phyloP scores from a whole-genome alignment of 202 grass and related monocot species.

The Digitaria exilis region DNA sequence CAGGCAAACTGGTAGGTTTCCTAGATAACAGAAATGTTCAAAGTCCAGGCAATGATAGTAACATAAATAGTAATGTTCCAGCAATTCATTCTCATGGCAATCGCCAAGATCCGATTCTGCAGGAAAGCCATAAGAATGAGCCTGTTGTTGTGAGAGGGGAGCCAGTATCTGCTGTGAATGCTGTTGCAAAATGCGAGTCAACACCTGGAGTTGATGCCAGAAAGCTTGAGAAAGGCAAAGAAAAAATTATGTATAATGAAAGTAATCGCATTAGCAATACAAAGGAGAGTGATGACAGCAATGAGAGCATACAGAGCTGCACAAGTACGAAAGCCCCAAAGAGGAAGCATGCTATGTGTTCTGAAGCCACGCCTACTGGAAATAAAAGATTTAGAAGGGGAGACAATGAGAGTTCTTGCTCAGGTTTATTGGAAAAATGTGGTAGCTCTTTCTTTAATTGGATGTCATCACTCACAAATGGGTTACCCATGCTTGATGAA shows the following conservation, averaged over 20 bases:
- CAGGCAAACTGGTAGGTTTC: conserved; percentile 31
- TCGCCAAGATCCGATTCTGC: conserved; percentile 27
- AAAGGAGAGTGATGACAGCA: conserved; percentile 65
- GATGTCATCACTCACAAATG: conserved; percentile 85
- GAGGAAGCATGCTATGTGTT: conserved; percentile 52
- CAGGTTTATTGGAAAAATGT: conserved; percentile 52
- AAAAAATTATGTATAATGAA: conserved; percentile 61
- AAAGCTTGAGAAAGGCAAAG: conserved; percentile 71
- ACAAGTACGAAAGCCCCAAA: conserved; percentile 53
- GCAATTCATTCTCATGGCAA: conserved; percentile 6
- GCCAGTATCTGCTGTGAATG: conserved; percentile 36
- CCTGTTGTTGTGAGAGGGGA: conserved; percentile 29
- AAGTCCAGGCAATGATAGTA: neutral
- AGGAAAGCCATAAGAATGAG: conserved; percentile 35
- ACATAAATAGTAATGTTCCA: neutral
- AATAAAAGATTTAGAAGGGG: conserved; percentile 67
- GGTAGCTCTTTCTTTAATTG: conserved; percentile 86
- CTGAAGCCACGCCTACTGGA: conserved; percentile 35
- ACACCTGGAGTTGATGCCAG: conserved; percentile 18
- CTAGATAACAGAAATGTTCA: conserved; percentile 17
- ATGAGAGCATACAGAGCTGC: conserved; percentile 86
- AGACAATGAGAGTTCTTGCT: conserved; percentile 52
- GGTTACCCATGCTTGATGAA: conserved; percentile 41
- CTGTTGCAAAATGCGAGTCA: conserved; percentile 38
- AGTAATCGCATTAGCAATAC: conserved; percentile 43